Evolutionary conservation across 495 filamentous ascomycete species (phyloP), one percentile per base, ranked within the genome.

Genomic region (Gamarada debralockiae): DNA sequence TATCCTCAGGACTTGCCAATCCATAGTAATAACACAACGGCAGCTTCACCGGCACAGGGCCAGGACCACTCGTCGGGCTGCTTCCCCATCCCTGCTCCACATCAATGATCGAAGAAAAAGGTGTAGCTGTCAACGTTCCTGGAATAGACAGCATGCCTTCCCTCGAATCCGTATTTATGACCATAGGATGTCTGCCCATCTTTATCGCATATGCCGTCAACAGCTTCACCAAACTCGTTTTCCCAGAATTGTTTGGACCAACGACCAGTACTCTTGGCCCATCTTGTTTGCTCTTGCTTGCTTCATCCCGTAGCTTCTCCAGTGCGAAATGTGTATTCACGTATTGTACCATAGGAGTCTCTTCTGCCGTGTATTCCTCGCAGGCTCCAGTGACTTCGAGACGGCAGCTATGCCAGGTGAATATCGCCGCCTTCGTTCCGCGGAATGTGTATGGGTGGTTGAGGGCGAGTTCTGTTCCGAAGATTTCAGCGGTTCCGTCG

Each of bases 21-120:
- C 91, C 91, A 68, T 90, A 91, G 60, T 88, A 88, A 61, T 96
- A 97, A n/a, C 91, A 89, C 49, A 97, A 68, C 17, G 95, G 95
- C 58, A 93, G 70, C 71, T 96, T 97, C 21, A 96, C 88, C 1
- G 93, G 90, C 14, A 93, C 80, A 12, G 82, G 78, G 55, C 85
- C 93, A 6, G 95, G 91, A 2, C 92, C 92, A 52, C 84, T 92
- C 58, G 90, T 95, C 1, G 93, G 92, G 63, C 87, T 91, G 63
- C 76, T 89, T 33, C 95, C 95, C 80, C 90, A 96, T 3, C 92
- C 91, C 47, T 93, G 87, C 61, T 90, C 89, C 1, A 96, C 79
- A 65, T 97, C 92, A 62, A 99, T 79, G 63, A 96, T 82, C 0
- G 85, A 86, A 1, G 83, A 82, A 59, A 96, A 92, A 3, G 87